Evolutionary conservation across 305 asterid species (phyloP), one percentile per base, ranked within the genome.

Genomic region (Rubia tinctorum): DNA sequence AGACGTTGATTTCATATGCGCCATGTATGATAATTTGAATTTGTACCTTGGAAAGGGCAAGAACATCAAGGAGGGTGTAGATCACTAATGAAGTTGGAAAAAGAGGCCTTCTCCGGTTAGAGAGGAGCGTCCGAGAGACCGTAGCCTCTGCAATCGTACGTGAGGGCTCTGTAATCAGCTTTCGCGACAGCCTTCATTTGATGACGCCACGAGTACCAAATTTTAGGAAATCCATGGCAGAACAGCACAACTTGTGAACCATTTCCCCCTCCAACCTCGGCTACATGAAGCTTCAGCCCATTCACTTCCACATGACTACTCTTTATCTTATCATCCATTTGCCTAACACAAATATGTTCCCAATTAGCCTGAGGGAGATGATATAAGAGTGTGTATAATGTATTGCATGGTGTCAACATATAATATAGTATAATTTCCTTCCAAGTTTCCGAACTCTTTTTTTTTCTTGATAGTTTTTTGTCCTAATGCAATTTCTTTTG

Each of bases 201-300:
- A 78, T 88, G 86, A 39, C 94, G 84, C 94, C 97, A 91, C 4
- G 94, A 86, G 85, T 91, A 91, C 94, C 96, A 89, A 71, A 89
- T 89, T 53, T 91, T 96, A 1, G 96, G 97, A 75, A 91, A 91
- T 2, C 97, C 97, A 84, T 91, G 97, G 66, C 88, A 63, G 78
- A 91, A 86, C 27, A 91, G 77, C 77, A 89, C 96, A 34, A 86
- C 82, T 51, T 86, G 80, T 74, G 96, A 78, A 77, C 73, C 77
- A 5, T 17, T 74, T 11, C 34, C 23, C 8, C 37, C 15, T 49
- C 84, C 82, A 7, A 64, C 59, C 71, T 81, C 84, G 11, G 84
- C 78, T 17, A 81, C 72, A 20, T 78, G 84, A 43, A 78, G 77
- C 73, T 81, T 81, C 71, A 78, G 71, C 12, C 80, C 84, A 72